These are phyloP conservation scores for Sugiyamaella pinicola DNA, from an alignment of 1,139 yeast genomes.

Conservation along the genomic window DNA sequence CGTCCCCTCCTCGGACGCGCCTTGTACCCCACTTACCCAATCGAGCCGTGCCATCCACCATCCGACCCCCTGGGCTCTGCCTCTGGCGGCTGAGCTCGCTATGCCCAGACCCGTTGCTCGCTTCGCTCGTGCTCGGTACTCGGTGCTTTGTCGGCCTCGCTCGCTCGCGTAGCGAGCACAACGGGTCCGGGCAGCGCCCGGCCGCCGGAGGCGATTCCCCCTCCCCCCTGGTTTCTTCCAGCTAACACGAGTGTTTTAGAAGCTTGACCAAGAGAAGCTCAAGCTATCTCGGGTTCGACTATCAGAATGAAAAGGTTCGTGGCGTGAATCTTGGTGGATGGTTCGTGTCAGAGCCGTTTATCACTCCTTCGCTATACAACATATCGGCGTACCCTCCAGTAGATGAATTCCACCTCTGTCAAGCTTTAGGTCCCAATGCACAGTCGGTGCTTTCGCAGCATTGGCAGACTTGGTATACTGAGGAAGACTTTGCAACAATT, in stretches of 20 bases:
- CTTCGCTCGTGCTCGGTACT: no score
- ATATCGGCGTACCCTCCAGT: slow-evolving; percentile 57
- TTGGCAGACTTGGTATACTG: slow-evolving; percentile 81
- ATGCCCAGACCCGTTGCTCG: no score
- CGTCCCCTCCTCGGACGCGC: no score
- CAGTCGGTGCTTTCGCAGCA: slow-evolving; percentile 57
- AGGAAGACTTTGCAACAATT: slow-evolving; percentile 67
- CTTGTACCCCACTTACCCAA: slow-evolving; percentile 1
- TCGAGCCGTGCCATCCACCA: not conserved
- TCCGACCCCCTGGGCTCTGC: no score
- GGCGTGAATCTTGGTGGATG: slow-evolving; percentile 95
- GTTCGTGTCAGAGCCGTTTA: slow-evolving; percentile 82
- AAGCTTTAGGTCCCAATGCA: slow-evolving; percentile 65
- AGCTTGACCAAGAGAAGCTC: slow-evolving; percentile 8
- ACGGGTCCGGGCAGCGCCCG: no score
- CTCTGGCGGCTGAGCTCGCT: no score
- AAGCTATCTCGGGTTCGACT: slow-evolving; percentile 45
- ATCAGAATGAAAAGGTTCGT: slow-evolving; percentile 54
- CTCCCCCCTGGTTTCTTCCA: slow-evolving; percentile 4
- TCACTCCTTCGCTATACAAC: slow-evolving; percentile 79
- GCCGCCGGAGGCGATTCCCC: no score
- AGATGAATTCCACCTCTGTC: slow-evolving; percentile 79
- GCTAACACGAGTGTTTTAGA: slow-evolving; percentile 5
- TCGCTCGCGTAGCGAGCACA: no score
- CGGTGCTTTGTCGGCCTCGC: no score